Evolutionary conservation across 305 asterid genomes (phyloP).

Genomic region (Solanum hybrid): DNA sequence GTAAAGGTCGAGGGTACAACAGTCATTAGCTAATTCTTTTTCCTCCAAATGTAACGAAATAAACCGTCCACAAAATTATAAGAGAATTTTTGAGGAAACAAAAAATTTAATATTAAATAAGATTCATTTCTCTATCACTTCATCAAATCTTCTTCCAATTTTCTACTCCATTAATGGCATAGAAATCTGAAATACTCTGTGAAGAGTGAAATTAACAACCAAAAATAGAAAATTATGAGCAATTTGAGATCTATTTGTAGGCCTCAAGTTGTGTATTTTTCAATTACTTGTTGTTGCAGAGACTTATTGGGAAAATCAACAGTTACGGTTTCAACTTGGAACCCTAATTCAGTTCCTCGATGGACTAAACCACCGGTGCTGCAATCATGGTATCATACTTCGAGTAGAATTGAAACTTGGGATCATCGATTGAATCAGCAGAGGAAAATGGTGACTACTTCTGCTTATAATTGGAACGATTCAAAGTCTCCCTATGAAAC

Average conservation of each 20-base stretch:
- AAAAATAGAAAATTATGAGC: constrained; percentile 36
- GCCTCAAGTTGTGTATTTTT: constrained; percentile 43
- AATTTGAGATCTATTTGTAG: constrained; percentile 55
- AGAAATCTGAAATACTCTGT: background rate
- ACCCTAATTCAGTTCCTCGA: constrained; percentile 21
- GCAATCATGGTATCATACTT: constrained; percentile 10
- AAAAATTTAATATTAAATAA: background rate
- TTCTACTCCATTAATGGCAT: background rate
- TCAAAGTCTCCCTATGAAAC: constrained; percentile 85
- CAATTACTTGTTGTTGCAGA: constrained; percentile 42
- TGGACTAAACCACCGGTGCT: constrained; percentile 20
- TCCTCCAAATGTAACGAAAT: background rate
- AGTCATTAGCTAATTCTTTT: background rate
- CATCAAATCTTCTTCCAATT: background rate
- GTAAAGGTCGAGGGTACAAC: background rate
- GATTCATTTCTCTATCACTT: background rate
- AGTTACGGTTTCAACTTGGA: constrained; percentile 36
- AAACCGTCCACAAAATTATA: constrained; percentile 8
- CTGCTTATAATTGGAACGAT: constrained; percentile 72
- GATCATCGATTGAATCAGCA: constrained; percentile 41
- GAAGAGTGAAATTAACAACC: background rate
- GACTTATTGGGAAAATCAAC: constrained; percentile 20
- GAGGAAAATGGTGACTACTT: constrained; percentile 58
- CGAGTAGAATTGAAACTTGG: constrained; percentile 9
- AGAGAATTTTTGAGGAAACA: background rate